Base-by-base conservation (phyloP, 441 rosid species). In the Omphalea diandra region DNA sequence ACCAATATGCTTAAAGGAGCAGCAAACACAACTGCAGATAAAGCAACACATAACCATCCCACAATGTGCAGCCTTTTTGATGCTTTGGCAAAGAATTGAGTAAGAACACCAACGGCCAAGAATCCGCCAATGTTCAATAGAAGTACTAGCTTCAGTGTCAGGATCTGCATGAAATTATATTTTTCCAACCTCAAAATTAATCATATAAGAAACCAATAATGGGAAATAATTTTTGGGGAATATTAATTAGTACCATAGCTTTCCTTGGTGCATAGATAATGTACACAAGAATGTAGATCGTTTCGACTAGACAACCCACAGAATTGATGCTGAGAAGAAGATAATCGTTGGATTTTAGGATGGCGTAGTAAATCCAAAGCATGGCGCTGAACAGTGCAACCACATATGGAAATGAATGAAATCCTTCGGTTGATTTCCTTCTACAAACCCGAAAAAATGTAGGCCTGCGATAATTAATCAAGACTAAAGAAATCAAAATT, bases 1-100 rank as follows among this genome's bases (percentile, higher is more conserved):
- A 85, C 89, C 78, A 90, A 63, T 69, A 90, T 85, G 67, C 81
- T 80, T 40, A 90, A 86, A 29, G 98, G 96, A 1, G 96, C 91
- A 38, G 73, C 88, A 57, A 90, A 90, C 0, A 92, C 87, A 61
- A 76, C 52, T 10, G 84, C 61, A 41, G 93, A 70, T 58, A 92
- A 78, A 33, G 73, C 81, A 83, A 87, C 83, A 80, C 93, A 88
- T 36, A 86, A 67, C 81, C 88, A 86, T 33, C 98, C 98, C 12
- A 92, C 84, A 49, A 90, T 71, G 7, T 75, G 50, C 14, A 78
- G 63, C 36, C 89, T 87, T 24, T 17, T 73, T 0, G 41, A 32
- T 2, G 84, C 88, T 44, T 54, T 29, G 3, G 64, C 52, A 8
- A 71, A 63, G 47, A 71, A 71, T 46, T 75, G 74, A 18, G 70